A percentile compares a stretch with the other conserved stretches of the same genome.
phyloP scores from a whole-genome alignment of 192 early-diverging fungal species.

The Backusella circina region DNA sequence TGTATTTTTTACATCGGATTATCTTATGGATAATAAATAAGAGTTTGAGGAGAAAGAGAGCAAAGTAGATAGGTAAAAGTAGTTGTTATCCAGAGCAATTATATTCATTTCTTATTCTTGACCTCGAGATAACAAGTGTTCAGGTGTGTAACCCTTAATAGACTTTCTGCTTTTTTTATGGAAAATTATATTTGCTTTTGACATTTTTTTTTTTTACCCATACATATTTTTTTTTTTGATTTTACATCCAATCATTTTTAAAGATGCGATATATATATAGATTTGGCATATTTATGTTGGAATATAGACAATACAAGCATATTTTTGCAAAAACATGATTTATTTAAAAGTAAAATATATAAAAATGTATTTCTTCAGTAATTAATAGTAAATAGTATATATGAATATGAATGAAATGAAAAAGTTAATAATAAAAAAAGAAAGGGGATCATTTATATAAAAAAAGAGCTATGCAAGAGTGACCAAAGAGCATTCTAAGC shows the following conservation, averaged over 20 bases:
- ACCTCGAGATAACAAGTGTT: background rate
- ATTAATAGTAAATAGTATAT: background rate
- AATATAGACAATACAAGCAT: too few relatives aligned
- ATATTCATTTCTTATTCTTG: background rate
- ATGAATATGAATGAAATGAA: background rate
- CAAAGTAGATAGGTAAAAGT: too few relatives aligned
- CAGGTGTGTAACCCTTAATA: background rate
- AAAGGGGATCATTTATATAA: background rate
- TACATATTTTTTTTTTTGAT: background rate
- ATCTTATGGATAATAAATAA: too few relatives aligned
- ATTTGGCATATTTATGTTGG: too few relatives aligned
- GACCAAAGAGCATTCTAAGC: slow-evolving; percentile 8
- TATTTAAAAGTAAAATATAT: background rate
- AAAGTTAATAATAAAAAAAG: background rate
- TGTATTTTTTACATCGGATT: too few relatives aligned
- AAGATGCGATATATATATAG: background rate
- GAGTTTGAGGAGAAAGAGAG: too few relatives aligned
- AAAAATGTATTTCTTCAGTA: background rate
- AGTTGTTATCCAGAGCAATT: too few relatives aligned
- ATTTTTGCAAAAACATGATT: background rate
- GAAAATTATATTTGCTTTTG: background rate
- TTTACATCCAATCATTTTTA: background rate
- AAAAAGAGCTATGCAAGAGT: too few relatives aligned
- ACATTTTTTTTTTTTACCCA: background rate
- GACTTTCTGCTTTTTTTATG: background rate